Conservation (phyloP, 805 yeast species). For the Ogataea paradorogensis region DNA sequence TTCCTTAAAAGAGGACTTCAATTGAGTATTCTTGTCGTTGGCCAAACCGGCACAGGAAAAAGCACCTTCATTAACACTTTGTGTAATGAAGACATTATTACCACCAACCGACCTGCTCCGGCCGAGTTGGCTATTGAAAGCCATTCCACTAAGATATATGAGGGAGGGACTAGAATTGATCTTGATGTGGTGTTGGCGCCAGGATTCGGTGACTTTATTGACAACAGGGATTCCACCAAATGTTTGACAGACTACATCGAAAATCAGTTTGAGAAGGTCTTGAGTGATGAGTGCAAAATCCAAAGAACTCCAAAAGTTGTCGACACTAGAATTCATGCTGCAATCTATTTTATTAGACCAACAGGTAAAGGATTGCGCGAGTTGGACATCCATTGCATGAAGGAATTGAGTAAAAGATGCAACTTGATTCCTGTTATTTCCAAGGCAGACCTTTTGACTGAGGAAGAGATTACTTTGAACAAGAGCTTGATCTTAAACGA, state of each 20-base stretch:
- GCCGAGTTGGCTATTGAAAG: conserved; percentile 31
- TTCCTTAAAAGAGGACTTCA: conserved; percentile 50
- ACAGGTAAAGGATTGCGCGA: conserved; percentile 61
- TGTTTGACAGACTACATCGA: conserved; percentile 70
- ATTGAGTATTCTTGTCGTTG: conserved; percentile 47
- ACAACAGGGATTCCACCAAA: conserved; percentile 58
- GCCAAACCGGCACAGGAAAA: conserved; percentile 69
- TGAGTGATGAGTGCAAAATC: conserved; percentile 69
- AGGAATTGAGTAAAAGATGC: conserved; percentile 62
- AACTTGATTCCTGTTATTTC: conserved; percentile 81
- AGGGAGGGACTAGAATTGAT: conserved; percentile 50
- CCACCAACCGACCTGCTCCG: conserved; percentile 39
- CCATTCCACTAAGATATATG: conserved; percentile 34
- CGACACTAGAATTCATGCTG: conserved; percentile 80
- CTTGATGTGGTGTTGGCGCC: conserved; percentile 64
- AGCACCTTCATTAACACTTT: conserved; percentile 78
- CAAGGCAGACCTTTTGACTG: conserved; percentile 71
- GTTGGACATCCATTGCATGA: conserved; percentile 69
- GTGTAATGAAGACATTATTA: conserved; percentile 52
- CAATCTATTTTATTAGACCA: conserved; percentile 79
- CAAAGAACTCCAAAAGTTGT: conserved; percentile 39
- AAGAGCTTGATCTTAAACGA: conserved; percentile 47
- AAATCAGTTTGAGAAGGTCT: conserved; percentile 65
- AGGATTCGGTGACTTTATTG: conserved; percentile 70
- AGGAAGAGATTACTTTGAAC: conserved; percentile 45